Base-by-base conservation (phyloP, 352 stramenopile genomes). In the Elongisporangium senticosum region DNA sequence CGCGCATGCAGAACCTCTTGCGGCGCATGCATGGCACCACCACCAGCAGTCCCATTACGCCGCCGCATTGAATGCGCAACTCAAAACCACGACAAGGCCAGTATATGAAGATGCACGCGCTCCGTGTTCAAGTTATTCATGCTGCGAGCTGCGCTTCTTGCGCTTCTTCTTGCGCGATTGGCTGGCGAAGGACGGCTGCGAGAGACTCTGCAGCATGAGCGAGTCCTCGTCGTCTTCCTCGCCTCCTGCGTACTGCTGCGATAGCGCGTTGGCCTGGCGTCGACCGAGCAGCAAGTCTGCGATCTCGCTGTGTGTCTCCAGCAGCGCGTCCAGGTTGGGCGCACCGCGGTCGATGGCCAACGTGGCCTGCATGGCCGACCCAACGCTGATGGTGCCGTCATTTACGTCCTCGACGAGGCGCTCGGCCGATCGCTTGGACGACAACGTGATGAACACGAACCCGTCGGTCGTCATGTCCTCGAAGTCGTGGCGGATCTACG, bases 191-290 rank as follows among this genome's bases (percentile, higher is more conserved):
- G 78, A 74, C 40, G 69, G 73, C 57, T 92, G 83, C 60, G 83
- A 92, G 14, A 92, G 68, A 61, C 77, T 92, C 55, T 92, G 83
- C 7, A 92, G 71, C 56, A 90, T 76, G n/a, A 80, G 56, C 14
- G 89, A 79, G 33, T 90, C 83, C n/a, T 89, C 79, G 43, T 83
- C 72, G 6, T 79, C 67, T 52, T 74, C 59, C 7, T 61, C 56
- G 39, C 48, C 63, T 51, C 49, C 61, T 28, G 39, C 53, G 62
- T 55, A 76, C 66, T 75, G 69, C 70, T 87, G 78, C 43, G 78
- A 86, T 15, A 64, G 68, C 47, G 55, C 58, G 3, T 63, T 73
- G 1, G 65, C 39, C 21, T 76, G 60, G 7, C 72, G 67, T 50
- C 69, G 74, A 4, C 83, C 80, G 17, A 84, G 60, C 51, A 92